These are phyloP conservation scores for Trichoderma virens DNA, from an alignment of 495 filamentous ascomycete genomes.

Conservation along the genomic window DNA sequence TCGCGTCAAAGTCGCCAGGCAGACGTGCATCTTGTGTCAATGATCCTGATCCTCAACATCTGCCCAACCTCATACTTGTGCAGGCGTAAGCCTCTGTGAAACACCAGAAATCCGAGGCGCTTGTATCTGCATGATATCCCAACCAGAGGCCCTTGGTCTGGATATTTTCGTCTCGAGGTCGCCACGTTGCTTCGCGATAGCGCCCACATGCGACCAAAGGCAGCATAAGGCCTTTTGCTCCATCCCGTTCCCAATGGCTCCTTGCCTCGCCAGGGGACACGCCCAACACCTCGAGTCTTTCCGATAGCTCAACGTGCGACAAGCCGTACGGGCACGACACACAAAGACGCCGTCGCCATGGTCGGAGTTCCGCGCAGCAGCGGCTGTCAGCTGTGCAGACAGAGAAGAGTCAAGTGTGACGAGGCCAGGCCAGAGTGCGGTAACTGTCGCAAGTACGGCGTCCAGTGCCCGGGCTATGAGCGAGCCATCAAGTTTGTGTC, in stretches of 20 bases:
- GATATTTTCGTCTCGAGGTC: too few relatives aligned
- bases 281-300: background rate
- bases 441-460: constrained; percentile 17
- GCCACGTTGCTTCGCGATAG: too few relatives aligned
- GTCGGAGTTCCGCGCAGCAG: constrained; percentile 35
- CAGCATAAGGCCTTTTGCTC: background rate
- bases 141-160: background rate
- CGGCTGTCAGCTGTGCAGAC: constrained; percentile 51
- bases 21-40: too few relatives aligned
- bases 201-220: background rate
- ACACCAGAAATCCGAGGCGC: too few relatives aligned
- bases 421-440: constrained; percentile 68
- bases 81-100: too few relatives aligned
- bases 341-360: constrained; percentile 22
- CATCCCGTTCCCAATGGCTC: background rate
- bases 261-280: background rate
- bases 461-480: constrained; percentile 17
- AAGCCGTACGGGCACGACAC: background rate
- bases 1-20: too few relatives aligned
- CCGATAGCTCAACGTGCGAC: background rate
- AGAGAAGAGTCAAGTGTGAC: constrained; percentile 86
- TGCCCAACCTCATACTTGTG: too few relatives aligned
- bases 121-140: too few relatives aligned
- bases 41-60: too few relatives aligned
- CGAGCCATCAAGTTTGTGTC: constrained; percentile 18